Evolutionary conservation across 73 alveolate genomes (phyloP).

Genomic region (Paramecium primaurelia): DNA sequence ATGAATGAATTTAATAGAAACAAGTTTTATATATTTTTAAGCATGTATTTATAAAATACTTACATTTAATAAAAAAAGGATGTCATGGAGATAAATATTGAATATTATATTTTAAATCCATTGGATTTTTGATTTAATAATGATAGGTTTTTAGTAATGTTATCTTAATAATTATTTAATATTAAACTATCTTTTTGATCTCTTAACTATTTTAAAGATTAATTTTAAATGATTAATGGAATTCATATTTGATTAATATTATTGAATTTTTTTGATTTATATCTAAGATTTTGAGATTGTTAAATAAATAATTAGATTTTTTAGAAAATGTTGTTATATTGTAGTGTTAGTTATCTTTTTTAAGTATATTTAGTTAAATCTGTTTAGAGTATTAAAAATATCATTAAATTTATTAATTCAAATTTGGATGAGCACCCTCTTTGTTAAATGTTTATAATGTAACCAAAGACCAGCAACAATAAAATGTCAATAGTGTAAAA

Average conservation of each 20-base stretch:
- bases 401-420: not conserved
- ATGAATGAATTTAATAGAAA: too few relatives aligned
- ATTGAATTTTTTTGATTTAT: not conserved
- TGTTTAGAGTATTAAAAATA: not conserved
- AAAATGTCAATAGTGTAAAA: conserved; percentile 4
- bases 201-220: too few relatives aligned
- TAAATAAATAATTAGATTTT: not conserved
- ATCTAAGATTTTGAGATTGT: not conserved
- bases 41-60: too few relatives aligned
- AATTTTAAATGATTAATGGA: not conserved
- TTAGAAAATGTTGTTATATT: not conserved
- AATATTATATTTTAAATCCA: too few relatives aligned
- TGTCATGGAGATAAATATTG: too few relatives aligned
- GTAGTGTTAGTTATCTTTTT: not conserved
- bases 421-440: conserved; percentile 17
- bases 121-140: too few relatives aligned
- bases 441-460: conserved; percentile 22
- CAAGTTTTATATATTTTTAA: too few relatives aligned
- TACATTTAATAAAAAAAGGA: too few relatives aligned
- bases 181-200: too few relatives aligned
- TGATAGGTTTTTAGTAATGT: too few relatives aligned
- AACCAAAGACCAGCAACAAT: conserved; percentile 44
- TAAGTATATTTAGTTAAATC: not conserved
- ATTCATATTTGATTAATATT: not conserved
- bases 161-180: too few relatives aligned